These are phyloP conservation scores for Neurospora africana DNA, from an alignment of 495 filamentous ascomycete species.

Conservation along the genomic window DNA sequence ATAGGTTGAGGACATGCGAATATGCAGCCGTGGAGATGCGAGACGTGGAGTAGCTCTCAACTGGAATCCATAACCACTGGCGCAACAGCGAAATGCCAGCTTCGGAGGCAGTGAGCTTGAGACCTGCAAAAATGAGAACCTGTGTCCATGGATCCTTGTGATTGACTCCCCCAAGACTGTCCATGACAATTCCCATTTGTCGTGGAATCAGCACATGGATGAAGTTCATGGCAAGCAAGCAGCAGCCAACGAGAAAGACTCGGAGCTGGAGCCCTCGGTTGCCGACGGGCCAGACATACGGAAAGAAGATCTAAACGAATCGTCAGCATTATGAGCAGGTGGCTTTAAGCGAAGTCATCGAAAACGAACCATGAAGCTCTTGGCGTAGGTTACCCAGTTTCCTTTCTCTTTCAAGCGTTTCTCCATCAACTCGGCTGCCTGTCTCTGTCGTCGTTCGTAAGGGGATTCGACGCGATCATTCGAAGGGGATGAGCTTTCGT, in stretches of 20 bases:
- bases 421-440: conserved; percentile 41
- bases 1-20: conserved; percentile 66
- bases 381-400: conserved; percentile 54
- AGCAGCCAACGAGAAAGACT: conserved; percentile 46
- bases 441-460: conserved; percentile 38
- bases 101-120: conserved; percentile 45
- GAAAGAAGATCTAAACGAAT: conserved; percentile 43
- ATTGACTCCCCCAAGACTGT: conserved; percentile 36
- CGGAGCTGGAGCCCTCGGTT: conserved; percentile 44
- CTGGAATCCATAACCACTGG: conserved; percentile 53
- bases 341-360: neutral
- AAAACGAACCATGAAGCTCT: conserved; percentile 44
- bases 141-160: conserved; percentile 41
- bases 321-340: neutral
- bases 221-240: conserved; percentile 49
- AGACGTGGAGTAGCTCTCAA: conserved; percentile 54
- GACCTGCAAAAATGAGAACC: conserved; percentile 43
- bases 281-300: conserved; percentile 55
- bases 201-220: conserved; percentile 56
- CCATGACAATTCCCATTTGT: conserved; percentile 53
- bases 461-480: conserved; percentile 33
- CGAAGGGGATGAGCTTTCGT: conserved; percentile 17
- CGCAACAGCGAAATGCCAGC: conserved; percentile 45
- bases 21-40: conserved; percentile 55
- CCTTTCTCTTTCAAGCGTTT: conserved; percentile 50